Conservation (phyloP, 2,329 filamentous ascomycete species). For the Fusarium albosuccineum region DNA sequence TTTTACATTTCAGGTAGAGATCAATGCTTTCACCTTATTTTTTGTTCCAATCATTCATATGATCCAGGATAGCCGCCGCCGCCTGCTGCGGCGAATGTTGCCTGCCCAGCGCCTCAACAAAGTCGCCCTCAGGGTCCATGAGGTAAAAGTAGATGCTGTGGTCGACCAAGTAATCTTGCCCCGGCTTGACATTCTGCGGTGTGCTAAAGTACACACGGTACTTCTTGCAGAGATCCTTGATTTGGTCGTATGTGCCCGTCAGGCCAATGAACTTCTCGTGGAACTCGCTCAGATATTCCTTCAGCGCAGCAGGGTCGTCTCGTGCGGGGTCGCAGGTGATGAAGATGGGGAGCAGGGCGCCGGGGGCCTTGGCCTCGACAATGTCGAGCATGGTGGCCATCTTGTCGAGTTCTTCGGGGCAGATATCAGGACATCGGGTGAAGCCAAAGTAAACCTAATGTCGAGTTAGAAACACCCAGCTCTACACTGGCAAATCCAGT, state of each 20-base stretch:
- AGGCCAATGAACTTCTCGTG: slow-evolving; percentile 87
- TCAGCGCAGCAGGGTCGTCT: slow-evolving; percentile 87
- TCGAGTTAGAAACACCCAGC: slow-evolving; percentile 22
- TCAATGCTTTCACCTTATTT: slow-evolving; percentile 18
- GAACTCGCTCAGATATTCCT: slow-evolving; percentile 90
- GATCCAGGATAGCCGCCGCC: slow-evolving; percentile 84
- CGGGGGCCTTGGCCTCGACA: slow-evolving; percentile 65
- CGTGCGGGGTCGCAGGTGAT: slow-evolving; percentile 95
- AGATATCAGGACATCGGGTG: slow-evolving; percentile 98
- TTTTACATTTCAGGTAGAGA: slow-evolving; percentile 9
- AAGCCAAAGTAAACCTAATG: slow-evolving; percentile 97
- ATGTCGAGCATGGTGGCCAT: slow-evolving; percentile 96
- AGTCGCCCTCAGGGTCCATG: slow-evolving; percentile 98
- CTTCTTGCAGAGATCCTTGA: slow-evolving; percentile 94
- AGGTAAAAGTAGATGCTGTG: slow-evolving; percentile 99
- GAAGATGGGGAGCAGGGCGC: slow-evolving; percentile 81
- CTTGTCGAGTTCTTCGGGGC: slow-evolving; percentile 98
- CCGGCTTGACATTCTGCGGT: slow-evolving; percentile 86
- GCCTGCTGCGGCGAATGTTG: slow-evolving; percentile 93
- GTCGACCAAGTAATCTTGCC: slow-evolving; percentile 97
- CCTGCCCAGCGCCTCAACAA: slow-evolving; percentile 94
- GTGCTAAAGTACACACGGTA: slow-evolving; percentile 99
- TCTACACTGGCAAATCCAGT: background rate
- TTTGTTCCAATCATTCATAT: slow-evolving; percentile 76
- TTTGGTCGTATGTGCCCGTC: slow-evolving; percentile 92